Evolutionary conservation across 176 grass and related monocot species (phyloP), one percentile per base, ranked within the genome.

Genomic region (Aegilops sharonensis): DNA sequence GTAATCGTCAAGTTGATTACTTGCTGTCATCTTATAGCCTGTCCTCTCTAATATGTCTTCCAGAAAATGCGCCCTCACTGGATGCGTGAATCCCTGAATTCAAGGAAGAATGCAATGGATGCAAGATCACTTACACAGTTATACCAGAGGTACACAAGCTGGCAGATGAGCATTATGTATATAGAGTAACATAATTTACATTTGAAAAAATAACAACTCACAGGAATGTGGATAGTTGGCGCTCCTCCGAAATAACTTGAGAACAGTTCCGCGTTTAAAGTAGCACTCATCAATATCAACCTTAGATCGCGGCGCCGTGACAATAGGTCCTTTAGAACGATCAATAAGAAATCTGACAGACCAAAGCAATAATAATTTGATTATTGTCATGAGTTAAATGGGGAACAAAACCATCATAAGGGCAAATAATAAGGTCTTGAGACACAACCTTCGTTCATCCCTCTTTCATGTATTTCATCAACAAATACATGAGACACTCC

Each of bases 391-490:
- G 79, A 85, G 64, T 78, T 78, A 12, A 71, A 71, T 14, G 85
- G 81, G 66, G 36, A 62, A 43, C 18, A 73, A n/a, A 83, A 70
- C 45, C 40, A 35, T 68, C 9, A 18, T 20, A 59, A 77, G 24
- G 59, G 37, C 23, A 32, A 54, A 54, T 36, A 32, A 78, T 75
- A 12, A 56, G 66, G 66, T 57, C 25, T 64, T 34, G 6, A 78
- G 23, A 47, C n/a, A 69, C 27, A 80, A 98, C 96, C 96, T 95
- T 98, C 96, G 73, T 98, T 98, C 96, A 98, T 98, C 88, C 96
- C 96, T 87, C 96, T 93, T 95, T 98, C 96, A 88, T 98, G 96
- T 94, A 98, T 95, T 88, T 98, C 96, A 89, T 98, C 91, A 89
- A 98, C 96, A 92, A 95, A 98, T 89, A 98, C 93, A 91, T 98